phyloP scores from a whole-genome alignment of 1,139 yeast species.

The Taiozyma sp. region DNA sequence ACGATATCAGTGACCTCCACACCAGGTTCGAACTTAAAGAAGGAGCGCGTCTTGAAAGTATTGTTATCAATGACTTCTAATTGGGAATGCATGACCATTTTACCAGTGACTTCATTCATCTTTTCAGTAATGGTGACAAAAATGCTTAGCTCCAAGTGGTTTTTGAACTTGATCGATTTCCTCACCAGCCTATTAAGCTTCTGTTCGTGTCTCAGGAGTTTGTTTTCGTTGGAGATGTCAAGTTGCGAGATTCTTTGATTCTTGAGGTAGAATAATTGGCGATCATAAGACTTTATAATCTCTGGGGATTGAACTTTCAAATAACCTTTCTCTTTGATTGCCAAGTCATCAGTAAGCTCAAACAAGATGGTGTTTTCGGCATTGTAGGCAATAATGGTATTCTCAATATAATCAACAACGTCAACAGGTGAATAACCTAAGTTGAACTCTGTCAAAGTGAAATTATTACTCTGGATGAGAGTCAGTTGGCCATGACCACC shows the following conservation, averaged over 20 bases:
- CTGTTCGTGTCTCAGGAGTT: constrained; percentile 9
- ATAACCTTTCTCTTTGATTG: constrained; percentile 14
- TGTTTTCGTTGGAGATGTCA: not conserved
- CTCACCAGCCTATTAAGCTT: constrained; percentile 10
- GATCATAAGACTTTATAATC: not conserved
- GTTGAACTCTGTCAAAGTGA: not conserved
- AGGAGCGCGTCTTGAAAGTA: constrained; percentile 13
- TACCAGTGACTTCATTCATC: not conserved
- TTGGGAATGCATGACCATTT: constrained; percentile 12
- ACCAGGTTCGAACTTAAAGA: constrained; percentile 13
- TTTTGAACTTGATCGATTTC: constrained; percentile 18
- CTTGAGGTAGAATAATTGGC: not conserved
- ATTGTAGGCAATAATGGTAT: constrained; percentile 12
- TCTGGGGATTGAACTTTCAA: constrained; percentile 11
- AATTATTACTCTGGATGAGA: not conserved
- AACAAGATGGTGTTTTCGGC: constrained; percentile 14
- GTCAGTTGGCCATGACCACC: constrained; percentile 20
- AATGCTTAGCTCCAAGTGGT: constrained; percentile 16
- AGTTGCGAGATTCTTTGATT: constrained; percentile 1
- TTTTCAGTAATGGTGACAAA: constrained; percentile 14
- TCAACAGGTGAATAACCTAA: constrained; percentile 22
- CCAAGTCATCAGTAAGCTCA: constrained; percentile 3
- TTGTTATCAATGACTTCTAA: constrained; percentile 22
- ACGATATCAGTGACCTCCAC: constrained; percentile 21
- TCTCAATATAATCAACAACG: constrained; percentile 4